Conservation (phyloP, 257 asterid genomes). For the Linderniella brevidens region DNA sequence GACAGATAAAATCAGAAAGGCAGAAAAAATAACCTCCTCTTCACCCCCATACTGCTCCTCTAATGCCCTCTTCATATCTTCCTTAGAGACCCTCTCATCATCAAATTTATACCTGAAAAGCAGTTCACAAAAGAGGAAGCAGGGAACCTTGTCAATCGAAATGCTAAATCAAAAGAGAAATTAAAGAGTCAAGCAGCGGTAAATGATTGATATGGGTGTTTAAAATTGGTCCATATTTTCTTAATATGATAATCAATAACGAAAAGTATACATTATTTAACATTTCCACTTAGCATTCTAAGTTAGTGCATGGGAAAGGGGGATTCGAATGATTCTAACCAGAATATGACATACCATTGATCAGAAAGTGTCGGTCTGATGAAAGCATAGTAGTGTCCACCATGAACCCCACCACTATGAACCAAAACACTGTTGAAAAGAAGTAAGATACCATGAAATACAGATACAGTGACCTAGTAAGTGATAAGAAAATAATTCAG, state of each 20-base stretch:
- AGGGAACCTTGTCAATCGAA: background rate
- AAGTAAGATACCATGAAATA: slow-evolving; percentile 5
- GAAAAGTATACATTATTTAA: too few species aligned
- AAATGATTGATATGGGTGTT: too few species aligned
- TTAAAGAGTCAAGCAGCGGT: too few species aligned
- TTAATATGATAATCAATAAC: too few species aligned
- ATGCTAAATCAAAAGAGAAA: too few species aligned
- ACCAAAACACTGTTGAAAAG: slow-evolving; percentile 70
- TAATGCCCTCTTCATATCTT: slow-evolving; percentile 80
- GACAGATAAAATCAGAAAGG: background rate
- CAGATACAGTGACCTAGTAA: background rate
- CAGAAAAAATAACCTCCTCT: slow-evolving; percentile 56
- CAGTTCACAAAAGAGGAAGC: slow-evolving; percentile 13
- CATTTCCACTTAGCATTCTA: too few species aligned
- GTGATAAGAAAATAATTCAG: background rate
- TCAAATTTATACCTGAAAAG: slow-evolving; percentile 77
- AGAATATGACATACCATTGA: slow-evolving; percentile 45
- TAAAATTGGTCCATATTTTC: background rate
- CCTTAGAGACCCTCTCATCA: slow-evolving; percentile 97
- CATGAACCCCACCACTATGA: slow-evolving; percentile 96
- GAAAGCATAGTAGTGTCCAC: slow-evolving; percentile 96
- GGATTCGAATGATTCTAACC: too few species aligned
- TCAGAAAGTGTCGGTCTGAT: slow-evolving; percentile 92
- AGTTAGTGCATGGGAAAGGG: too few species aligned
- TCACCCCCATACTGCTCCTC: slow-evolving; percentile 99